A percentile compares a stretch with the other conserved stretches of the same genome.
Conservation (phyloP, 805 yeast species). For the Yarrowia deformans region DNA sequence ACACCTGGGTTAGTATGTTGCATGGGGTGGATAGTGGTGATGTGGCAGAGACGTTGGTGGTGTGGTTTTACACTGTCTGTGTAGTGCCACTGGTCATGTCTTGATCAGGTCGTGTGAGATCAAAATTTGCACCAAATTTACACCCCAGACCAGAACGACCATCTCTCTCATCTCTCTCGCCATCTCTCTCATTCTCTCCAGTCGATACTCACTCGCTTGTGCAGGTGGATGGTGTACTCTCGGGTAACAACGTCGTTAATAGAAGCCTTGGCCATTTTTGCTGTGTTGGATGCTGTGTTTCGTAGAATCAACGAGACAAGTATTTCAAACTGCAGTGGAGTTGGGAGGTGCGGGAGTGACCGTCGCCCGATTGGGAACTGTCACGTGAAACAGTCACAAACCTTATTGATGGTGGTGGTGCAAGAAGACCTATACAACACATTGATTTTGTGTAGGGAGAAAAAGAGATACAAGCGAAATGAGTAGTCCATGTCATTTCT, state of each 20-base stretch:
- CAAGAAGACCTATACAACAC: too few relatives aligned
- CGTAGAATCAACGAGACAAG: slow-evolving; percentile 33
- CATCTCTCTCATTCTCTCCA: background rate
- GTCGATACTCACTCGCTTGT: slow-evolving; percentile 87
- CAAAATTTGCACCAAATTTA: background rate
- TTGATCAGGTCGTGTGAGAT: background rate
- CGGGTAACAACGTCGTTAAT: slow-evolving; percentile 99
- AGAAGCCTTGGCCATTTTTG: slow-evolving; percentile 68
- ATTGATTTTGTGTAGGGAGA: too few relatives aligned
- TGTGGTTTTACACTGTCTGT: too few relatives aligned
- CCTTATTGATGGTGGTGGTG: background rate
- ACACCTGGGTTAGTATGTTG: slow-evolving; percentile 61
- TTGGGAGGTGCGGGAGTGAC: slow-evolving; percentile 30
- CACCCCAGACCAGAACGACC: too few relatives aligned
- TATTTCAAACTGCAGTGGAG: slow-evolving; percentile 22
- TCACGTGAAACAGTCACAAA: slow-evolving; percentile 39
- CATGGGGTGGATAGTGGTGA: background rate
- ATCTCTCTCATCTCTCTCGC: background rate
- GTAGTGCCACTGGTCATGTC: background rate
- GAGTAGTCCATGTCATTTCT: too few relatives aligned
- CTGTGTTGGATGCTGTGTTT: slow-evolving; percentile 40
- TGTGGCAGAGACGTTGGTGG: too few relatives aligned
- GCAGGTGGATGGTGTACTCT: slow-evolving; percentile 99
- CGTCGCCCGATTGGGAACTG: background rate
- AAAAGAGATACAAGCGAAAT: too few relatives aligned